Evolutionary conservation across 2,329 filamentous ascomycete species (phyloP).

Genomic region (Cercospora zeae-maydis): DNA sequence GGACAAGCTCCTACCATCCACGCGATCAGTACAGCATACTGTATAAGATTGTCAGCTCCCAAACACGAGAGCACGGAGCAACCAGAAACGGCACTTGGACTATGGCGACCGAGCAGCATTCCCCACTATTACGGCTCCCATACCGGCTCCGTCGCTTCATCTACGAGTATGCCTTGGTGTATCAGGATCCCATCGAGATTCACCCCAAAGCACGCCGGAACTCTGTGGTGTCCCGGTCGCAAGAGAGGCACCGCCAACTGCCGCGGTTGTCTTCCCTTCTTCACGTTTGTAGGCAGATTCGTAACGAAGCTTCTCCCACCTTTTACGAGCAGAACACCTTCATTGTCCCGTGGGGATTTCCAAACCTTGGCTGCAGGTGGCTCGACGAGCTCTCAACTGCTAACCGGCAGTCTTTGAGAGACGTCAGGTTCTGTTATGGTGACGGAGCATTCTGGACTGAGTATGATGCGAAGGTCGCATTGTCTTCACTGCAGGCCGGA

Average conservation of each 20-base stretch:
- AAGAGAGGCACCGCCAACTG: neutral
- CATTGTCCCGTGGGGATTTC: slow-evolving; percentile 19
- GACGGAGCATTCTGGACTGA: slow-evolving; percentile 23
- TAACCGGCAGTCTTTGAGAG: slow-evolving; percentile 14
- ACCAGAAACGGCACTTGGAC: neutral
- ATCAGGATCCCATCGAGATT: slow-evolving; percentile 15
- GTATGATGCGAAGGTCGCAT: slow-evolving; percentile 16
- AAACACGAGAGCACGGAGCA: neutral
- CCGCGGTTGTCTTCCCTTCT: slow-evolving; percentile 15
- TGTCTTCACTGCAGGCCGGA: slow-evolving; percentile 2
- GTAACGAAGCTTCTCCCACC: slow-evolving; percentile 16
- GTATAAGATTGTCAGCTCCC: neutral
- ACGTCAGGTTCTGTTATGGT: slow-evolving; percentile 22
- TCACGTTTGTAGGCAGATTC: slow-evolving; percentile 16
- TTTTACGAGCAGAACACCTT: slow-evolving; percentile 18
- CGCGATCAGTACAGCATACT: neutral
- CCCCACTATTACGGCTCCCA: slow-evolving; percentile 10
- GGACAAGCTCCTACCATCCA: neutral
- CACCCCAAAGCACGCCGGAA: slow-evolving; percentile 14
- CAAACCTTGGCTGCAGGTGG: slow-evolving; percentile 17
- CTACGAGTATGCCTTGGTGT: slow-evolving; percentile 17
- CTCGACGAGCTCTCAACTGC: slow-evolving; percentile 16
- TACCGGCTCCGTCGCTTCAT: slow-evolving; percentile 15
- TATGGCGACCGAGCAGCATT: neutral
- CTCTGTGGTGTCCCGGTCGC: slow-evolving; percentile 7